Percentiles rank a stretch among this genome's conserved stretches.
phyloP scores from a whole-genome alignment of 2,329 filamentous ascomycete genomes.

The Emmonsiellopsis sp. region DNA sequence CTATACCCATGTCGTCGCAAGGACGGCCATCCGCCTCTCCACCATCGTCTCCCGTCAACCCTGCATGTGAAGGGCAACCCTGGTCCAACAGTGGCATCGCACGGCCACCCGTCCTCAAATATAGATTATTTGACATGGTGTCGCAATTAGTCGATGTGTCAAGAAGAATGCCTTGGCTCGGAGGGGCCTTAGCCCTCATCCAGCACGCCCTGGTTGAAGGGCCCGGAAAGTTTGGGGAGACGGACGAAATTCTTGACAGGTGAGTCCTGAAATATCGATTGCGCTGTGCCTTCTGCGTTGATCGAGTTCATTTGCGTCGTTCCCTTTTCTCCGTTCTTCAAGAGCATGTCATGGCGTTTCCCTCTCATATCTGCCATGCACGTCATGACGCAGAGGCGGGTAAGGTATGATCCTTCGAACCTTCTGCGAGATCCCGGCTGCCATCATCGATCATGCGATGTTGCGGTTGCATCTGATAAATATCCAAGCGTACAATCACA shows the following conservation, averaged over 20 bases:
- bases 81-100: conserved; percentile 20
- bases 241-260: conserved; percentile 79
- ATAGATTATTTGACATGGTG: conserved; percentile 66
- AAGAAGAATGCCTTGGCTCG: conserved; percentile 83
- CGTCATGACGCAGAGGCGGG: background rate
- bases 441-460: background rate
- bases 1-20: conserved; percentile 23
- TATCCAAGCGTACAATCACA: conserved; percentile 9
- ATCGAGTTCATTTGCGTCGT: background rate
- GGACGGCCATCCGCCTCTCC: conserved; percentile 18
- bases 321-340: conserved; percentile 13
- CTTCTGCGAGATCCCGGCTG: background rate
- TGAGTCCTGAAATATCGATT: conserved; percentile 46
- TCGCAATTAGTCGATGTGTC: conserved; percentile 65
- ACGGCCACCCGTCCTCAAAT: conserved; percentile 59
- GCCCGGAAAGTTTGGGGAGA: conserved; percentile 63
- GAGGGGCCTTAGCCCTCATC: conserved; percentile 62
- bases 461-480: conserved; percentile 7
- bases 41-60: conserved; percentile 16
- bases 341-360: background rate
- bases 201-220: conserved; percentile 66
- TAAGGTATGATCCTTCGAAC: conserved; percentile 1
- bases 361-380: background rate
- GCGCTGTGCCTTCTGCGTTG: conserved; percentile 8
- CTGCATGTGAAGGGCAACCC: conserved; percentile 21